Conservation (phyloP, 345 rosid genomes). For the Acer saccharum region DNA sequence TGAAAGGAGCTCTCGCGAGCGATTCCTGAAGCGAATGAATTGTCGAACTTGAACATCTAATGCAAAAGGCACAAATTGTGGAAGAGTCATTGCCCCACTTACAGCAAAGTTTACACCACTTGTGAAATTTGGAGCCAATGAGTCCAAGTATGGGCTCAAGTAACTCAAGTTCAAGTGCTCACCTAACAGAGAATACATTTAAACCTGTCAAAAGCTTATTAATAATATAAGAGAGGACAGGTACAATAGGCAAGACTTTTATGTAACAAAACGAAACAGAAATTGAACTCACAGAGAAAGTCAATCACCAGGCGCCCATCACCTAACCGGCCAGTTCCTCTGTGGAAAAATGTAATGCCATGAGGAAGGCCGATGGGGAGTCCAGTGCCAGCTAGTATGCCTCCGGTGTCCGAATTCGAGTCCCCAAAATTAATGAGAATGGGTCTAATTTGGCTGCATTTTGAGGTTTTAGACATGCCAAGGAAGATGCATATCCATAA, state of each 20-base stretch:
- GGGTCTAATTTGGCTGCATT: slow-evolving; percentile 13
- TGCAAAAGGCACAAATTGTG: slow-evolving; percentile 35
- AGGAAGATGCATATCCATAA: slow-evolving; percentile 5
- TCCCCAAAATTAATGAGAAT: slow-evolving; percentile 23
- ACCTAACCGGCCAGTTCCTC: slow-evolving; percentile 21
- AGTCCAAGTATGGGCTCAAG: slow-evolving; percentile 51
- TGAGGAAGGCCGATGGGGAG: slow-evolving; percentile 24
- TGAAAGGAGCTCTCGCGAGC: slow-evolving; percentile 41
- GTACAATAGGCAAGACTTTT: too few relatives aligned
- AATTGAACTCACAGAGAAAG: slow-evolving; percentile 9
- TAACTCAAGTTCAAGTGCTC: slow-evolving; percentile 36
- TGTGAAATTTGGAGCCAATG: slow-evolving; percentile 48
- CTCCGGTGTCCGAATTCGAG: slow-evolving; percentile 23
- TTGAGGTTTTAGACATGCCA: background rate
- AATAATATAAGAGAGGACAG: too few relatives aligned
- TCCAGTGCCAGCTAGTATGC: slow-evolving; percentile 21
- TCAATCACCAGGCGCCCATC: slow-evolving; percentile 14
- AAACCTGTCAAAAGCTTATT: too few relatives aligned
- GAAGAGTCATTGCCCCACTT: slow-evolving; percentile 42
- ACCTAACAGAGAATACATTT: background rate
- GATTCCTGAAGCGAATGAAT: slow-evolving; percentile 42
- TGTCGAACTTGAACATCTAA: slow-evolving; percentile 42
- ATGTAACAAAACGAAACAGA: too few relatives aligned
- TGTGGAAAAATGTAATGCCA: slow-evolving; percentile 23
- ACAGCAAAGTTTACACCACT: slow-evolving; percentile 52